These are phyloP conservation scores for Candida pini DNA, from an alignment of 805 yeast species.

Conservation along the genomic window DNA sequence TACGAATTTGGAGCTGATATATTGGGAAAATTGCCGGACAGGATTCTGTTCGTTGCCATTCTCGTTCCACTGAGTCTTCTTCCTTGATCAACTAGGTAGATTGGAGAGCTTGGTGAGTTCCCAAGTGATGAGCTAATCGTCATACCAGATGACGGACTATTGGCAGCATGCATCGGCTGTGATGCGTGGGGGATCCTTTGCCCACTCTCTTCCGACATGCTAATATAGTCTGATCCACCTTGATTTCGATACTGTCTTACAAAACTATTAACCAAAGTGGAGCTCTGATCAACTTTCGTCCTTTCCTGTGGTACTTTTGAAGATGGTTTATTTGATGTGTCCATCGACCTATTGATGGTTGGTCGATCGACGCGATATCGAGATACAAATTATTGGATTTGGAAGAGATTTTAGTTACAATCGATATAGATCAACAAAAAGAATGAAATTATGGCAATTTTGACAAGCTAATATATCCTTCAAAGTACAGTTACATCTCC, in stretches of 20 bases:
- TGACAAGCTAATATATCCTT: too few species aligned
- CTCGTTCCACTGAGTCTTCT: constrained; percentile 31
- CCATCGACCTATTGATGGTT: too few species aligned
- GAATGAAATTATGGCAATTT: too few species aligned
- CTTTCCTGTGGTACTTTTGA: too few species aligned
- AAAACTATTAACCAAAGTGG: too few species aligned
- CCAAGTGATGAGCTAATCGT: constrained; percentile 10
- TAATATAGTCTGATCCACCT: neutral
- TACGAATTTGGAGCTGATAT: constrained; percentile 7
- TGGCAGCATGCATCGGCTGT: constrained; percentile 1
- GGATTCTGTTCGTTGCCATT: constrained; percentile 49
- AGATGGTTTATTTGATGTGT: too few species aligned
- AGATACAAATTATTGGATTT: too few species aligned
- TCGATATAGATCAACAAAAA: too few species aligned
- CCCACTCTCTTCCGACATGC: constrained; percentile 4
- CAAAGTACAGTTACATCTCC: constrained; percentile 41
- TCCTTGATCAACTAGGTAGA: constrained; percentile 16
- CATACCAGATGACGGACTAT: constrained; percentile 2
- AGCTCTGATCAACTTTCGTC: too few species aligned
- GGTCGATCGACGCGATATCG: too few species aligned
- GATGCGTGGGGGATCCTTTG: constrained; percentile 1
- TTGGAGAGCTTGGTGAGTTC: constrained; percentile 19
- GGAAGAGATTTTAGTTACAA: too few species aligned
- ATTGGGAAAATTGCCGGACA: constrained; percentile 14
- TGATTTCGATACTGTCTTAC: too few species aligned